Conservation (phyloP, 306 rosid genomes). For the Quercus suber region DNA sequence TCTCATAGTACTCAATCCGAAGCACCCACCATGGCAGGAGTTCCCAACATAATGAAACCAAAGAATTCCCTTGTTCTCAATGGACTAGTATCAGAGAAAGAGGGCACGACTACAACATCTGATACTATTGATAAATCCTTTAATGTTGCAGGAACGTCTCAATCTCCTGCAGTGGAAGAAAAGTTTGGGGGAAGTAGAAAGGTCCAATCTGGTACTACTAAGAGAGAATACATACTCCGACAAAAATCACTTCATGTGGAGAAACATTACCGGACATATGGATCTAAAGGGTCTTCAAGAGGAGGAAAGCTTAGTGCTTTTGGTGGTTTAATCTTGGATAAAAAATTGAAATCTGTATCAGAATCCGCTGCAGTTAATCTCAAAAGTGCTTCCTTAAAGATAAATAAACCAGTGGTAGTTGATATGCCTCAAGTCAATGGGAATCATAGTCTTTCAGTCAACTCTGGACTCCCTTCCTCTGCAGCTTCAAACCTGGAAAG, state of each 20-base stretch:
- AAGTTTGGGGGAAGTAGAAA: slow-evolving; percentile 51
- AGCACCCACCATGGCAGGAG: slow-evolving; percentile 33
- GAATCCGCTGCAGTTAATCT: slow-evolving; percentile 60
- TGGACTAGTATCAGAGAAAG: slow-evolving; percentile 44
- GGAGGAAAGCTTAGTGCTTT: slow-evolving; percentile 64
- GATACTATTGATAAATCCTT: slow-evolving; percentile 43
- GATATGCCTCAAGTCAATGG: slow-evolving; percentile 53
- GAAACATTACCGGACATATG: slow-evolving; percentile 63
- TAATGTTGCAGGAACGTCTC: slow-evolving; percentile 45
- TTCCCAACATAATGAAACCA: slow-evolving; percentile 27
- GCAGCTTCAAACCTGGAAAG: slow-evolving; percentile 41
- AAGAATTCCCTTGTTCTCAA: slow-evolving; percentile 38
- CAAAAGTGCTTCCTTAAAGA: slow-evolving; percentile 65
- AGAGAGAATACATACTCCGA: slow-evolving; percentile 78
- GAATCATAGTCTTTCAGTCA: slow-evolving; percentile 41
- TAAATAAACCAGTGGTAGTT: slow-evolving; percentile 69
- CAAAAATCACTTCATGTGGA: slow-evolving; percentile 78
- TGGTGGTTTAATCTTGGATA: slow-evolving; percentile 71
- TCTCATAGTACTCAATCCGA: slow-evolving; percentile 50
- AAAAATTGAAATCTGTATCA: slow-evolving; percentile 64
- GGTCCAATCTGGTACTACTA: slow-evolving; percentile 51
- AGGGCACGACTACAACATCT: slow-evolving; percentile 34
- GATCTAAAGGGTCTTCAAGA: slow-evolving; percentile 75
- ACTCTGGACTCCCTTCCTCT: slow-evolving; percentile 38
- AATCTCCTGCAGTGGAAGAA: slow-evolving; percentile 52